Conservation (phyloP, 1,139 yeast species). For the Candida dubliniensis region DNA sequence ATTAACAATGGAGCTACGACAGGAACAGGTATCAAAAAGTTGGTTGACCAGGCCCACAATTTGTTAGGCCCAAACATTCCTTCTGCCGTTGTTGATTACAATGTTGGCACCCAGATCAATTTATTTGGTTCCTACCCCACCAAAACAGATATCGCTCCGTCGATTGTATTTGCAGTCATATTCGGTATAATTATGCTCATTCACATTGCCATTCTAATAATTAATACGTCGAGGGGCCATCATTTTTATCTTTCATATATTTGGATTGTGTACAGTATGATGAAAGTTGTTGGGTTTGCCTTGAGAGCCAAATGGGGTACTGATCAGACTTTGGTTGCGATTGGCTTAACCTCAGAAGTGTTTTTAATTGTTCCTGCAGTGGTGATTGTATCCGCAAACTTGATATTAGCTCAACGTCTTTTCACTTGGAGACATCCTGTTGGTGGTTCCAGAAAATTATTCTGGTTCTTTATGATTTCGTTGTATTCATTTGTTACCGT, state of each 20-base stretch:
- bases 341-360: slow-evolving; percentile 36
- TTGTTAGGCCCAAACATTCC: slow-evolving; percentile 27
- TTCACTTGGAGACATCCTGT: slow-evolving; percentile 52
- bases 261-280: slow-evolving; percentile 31
- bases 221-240: slow-evolving; percentile 39
- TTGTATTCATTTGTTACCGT: slow-evolving; percentile 32
- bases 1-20: slow-evolving; percentile 19
- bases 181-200: slow-evolving; percentile 27
- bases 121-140: slow-evolving; percentile 40
- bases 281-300: slow-evolving; percentile 33
- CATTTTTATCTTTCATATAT: slow-evolving; percentile 33
- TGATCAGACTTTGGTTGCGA: slow-evolving; percentile 23
- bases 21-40: slow-evolving; percentile 25
- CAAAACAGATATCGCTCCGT: slow-evolving; percentile 29
- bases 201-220: slow-evolving; percentile 28
- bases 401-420: slow-evolving; percentile 43
- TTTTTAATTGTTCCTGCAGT: slow-evolving; percentile 36
- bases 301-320: slow-evolving; percentile 32
- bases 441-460: slow-evolving; percentile 41
- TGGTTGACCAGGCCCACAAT: slow-evolving; percentile 21
- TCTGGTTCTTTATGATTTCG: slow-evolving; percentile 35
- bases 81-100: slow-evolving; percentile 21
- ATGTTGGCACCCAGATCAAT: slow-evolving; percentile 22
- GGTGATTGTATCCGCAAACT: slow-evolving; percentile 36
- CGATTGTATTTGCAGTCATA: slow-evolving; percentile 30